These are phyloP conservation scores for Podila minutissima DNA, from an alignment of 192 early-diverging fungal genomes.

Conservation along the genomic window DNA sequence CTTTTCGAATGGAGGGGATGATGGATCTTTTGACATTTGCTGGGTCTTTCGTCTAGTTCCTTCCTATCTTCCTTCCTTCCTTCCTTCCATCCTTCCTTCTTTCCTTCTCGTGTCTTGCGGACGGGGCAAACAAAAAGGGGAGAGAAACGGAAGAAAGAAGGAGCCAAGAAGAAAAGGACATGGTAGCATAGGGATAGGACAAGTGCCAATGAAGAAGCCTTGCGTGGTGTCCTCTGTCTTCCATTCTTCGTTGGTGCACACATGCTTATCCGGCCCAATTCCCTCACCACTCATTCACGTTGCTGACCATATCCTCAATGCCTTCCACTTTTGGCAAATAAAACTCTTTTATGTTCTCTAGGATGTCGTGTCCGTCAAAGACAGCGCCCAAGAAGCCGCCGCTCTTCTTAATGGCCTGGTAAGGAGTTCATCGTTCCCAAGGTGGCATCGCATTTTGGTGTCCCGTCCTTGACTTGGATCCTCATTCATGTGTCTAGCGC, in stretches of 20 bases:
- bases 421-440: conserved; percentile 3
- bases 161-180: too few species aligned
- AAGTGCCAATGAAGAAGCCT: too few species aligned
- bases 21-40: not conserved
- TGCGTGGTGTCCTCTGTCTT: too few species aligned
- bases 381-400: conserved; percentile 3
- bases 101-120: not conserved
- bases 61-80: not conserved
- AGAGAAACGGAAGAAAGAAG: too few species aligned
- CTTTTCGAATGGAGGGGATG: too few species aligned
- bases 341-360: not conserved
- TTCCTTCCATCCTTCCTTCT: not conserved
- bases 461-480: too few species aligned
- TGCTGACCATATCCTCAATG: not conserved
- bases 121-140: not conserved
- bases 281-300: too few species aligned
- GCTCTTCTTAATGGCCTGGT: conserved; percentile 22
- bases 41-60: not conserved
- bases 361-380: conserved; percentile 27
- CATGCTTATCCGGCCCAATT: too few species aligned
- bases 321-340: not conserved
- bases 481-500: too few species aligned
- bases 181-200: too few species aligned
- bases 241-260: too few species aligned
- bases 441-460: too few species aligned